Base-by-base conservation (phyloP, 495 filamentous ascomycete genomes). In the Aspergillus bertholletiae region DNA sequence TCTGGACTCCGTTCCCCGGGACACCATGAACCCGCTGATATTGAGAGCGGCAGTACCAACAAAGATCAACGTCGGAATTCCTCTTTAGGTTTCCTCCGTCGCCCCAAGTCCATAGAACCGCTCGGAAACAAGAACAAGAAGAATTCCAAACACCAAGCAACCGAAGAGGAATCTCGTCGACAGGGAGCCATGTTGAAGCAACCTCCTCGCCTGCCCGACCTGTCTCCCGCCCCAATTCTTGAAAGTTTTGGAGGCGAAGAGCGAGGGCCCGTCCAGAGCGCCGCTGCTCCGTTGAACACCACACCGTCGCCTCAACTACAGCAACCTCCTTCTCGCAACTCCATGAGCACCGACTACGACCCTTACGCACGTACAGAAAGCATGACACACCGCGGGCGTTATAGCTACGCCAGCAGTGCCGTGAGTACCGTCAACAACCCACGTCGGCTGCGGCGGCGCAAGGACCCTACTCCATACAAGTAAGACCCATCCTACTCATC, bases 401-500 rank as follows among this genome's bases (percentile, higher is more conserved):
- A 96, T 72, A 97, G 92, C 72, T 97, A 97, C 66, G 94, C 93
- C 47, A 96, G 90, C 73, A 95, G 88, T 72, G 88, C 89, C 27
- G 80, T 90, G 47, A 96, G 90, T 73, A 90, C 89, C 54, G 85
- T 96, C 74, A 96, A 96, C 77, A 96, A 90, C 72, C 94, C 94
- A 40, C 84, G 94, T 56, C 84, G 94, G 64, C 86, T 97, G 45
- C 83, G 94, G 59, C 86, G 94, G 70, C 88, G 94, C 74, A 96
- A 94, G 78, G 94, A 98, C 65, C 94, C 94, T 20, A 97, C 92
- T 6, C 89, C 94, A 7, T 97, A 97, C 80, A 98, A 98, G 94
- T 98, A 77, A 82, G 92, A 63, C 47, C 15, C 9, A 12, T 54
- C 52, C 26, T 5, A 15, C 51, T 44, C 18, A 9, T 30, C 22